Evolutionary conservation across 805 yeast genomes (phyloP).

Genomic region (Suhomyces vadensis): DNA sequence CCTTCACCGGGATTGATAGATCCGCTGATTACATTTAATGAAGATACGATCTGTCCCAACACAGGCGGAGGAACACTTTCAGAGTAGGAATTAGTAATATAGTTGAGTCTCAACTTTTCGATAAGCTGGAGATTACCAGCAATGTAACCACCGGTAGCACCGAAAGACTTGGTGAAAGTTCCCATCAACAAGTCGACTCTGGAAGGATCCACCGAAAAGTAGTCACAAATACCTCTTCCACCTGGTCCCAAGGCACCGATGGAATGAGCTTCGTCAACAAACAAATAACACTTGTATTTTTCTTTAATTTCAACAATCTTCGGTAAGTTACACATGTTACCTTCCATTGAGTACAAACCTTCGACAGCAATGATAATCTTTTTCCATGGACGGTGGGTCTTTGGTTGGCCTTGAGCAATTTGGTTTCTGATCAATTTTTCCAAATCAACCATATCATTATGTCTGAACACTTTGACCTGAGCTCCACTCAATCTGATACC

Average conservation of each 20-base stretch:
- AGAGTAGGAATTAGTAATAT: constrained; percentile 72
- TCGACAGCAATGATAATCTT: constrained; percentile 84
- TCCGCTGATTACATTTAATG: constrained; percentile 78
- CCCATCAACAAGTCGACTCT: constrained; percentile 93
- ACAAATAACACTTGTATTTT: constrained; percentile 85
- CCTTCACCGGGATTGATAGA: constrained; percentile 92
- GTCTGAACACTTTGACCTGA: constrained; percentile 86
- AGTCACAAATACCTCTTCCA: constrained; percentile 95
- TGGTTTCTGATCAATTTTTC: constrained; percentile 79
- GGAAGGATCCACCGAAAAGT: constrained; percentile 75
- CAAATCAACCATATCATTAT: constrained; percentile 80
- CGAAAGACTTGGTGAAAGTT: constrained; percentile 94
- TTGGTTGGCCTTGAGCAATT: constrained; percentile 92
- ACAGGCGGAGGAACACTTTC: constrained; percentile 93
- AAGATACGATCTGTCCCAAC: constrained; percentile 78
- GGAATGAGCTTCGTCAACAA: constrained; percentile 97
- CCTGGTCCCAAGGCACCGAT: constrained; percentile 97
- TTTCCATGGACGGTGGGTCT: constrained; percentile 95
- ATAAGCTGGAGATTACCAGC: constrained; percentile 73
- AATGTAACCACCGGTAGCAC: constrained; percentile 97
- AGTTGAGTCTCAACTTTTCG: constrained; percentile 70
- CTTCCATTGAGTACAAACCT: constrained; percentile 92
- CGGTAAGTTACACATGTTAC: constrained; percentile 84
- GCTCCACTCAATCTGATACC: constrained; percentile 95
- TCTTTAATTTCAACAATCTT: constrained; percentile 67